phyloP scores from a whole-genome alignment of 805 yeast species.

The Yamadazyma kitorensis region DNA sequence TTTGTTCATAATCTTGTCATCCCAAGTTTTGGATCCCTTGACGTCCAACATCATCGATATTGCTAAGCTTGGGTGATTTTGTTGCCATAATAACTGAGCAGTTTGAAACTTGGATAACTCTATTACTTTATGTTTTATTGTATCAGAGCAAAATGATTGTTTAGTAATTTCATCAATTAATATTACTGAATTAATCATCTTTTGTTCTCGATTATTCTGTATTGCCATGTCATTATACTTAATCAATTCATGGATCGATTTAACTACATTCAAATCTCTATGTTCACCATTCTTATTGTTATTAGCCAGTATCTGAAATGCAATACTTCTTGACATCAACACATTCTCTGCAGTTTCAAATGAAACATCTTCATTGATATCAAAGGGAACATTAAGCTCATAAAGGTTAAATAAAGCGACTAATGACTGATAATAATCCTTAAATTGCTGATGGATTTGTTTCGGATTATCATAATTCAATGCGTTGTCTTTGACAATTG shows the following conservation, averaged over 20 bases:
- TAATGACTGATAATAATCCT: conserved; percentile 3
- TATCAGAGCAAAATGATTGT: background rate
- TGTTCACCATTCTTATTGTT: background rate
- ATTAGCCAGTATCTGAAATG: conserved; percentile 28
- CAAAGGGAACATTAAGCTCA: background rate
- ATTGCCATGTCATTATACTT: conserved; percentile 44
- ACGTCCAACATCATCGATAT: conserved; percentile 47
- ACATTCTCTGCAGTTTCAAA: conserved; percentile 33
- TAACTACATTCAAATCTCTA: conserved; percentile 18
- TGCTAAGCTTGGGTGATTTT: conserved; percentile 54
- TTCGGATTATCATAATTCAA: conserved; percentile 4
- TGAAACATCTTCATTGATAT: background rate
- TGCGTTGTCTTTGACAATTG: background rate
- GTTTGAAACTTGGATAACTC: conserved; percentile 40
- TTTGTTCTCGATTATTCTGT: conserved; percentile 38
- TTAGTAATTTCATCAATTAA: conserved; percentile 39
- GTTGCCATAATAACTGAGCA: conserved; percentile 66
- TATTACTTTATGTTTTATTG: background rate
- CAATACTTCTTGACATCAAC: conserved; percentile 39
- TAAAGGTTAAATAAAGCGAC: background rate
- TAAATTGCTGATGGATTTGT: background rate
- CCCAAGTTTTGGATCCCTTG: conserved; percentile 2
- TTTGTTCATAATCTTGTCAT: conserved; percentile 3
- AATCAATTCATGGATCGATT: conserved; percentile 34
- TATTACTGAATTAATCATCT: conserved; percentile 48